Evolutionary conservation across 2,329 filamentous ascomycete species (phyloP).

Genomic region (Capronia coronata): DNA sequence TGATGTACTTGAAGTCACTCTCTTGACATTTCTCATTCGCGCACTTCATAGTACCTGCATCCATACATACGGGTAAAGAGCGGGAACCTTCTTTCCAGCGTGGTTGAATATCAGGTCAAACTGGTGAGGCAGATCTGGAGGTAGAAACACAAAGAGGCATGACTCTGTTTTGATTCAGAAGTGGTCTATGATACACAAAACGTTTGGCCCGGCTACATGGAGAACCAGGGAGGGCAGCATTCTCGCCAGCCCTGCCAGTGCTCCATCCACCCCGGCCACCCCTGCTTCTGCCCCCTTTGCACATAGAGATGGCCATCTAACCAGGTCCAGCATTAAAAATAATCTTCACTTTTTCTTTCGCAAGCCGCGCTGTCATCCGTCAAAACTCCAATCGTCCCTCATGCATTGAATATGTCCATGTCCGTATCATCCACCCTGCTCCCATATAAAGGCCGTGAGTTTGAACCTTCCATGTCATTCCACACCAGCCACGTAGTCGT

Average conservation of each 20-base stretch:
- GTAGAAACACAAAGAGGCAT: too few species aligned
- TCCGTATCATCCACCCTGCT: constrained; percentile 7
- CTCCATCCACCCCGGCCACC: too few species aligned
- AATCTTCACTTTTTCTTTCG: constrained; percentile 9
- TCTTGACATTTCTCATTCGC: too few species aligned
- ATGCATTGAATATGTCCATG: constrained; percentile 18
- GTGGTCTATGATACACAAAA: constrained; percentile 16
- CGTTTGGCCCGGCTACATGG: neutral
- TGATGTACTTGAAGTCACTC: too few species aligned
- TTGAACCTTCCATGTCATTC: neutral
- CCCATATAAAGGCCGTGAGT: constrained; percentile 3
- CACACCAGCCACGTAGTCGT: constrained; percentile 5
- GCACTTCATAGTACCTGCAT: too few species aligned
- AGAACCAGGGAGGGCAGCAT: neutral
- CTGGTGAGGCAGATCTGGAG: too few species aligned
- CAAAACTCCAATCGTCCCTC: constrained; percentile 23
- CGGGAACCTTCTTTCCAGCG: too few species aligned
- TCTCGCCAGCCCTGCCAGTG: too few species aligned
- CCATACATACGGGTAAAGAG: too few species aligned
- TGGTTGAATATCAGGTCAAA: too few species aligned
- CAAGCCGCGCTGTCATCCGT: constrained; percentile 2
- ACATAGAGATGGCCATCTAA: neutral
- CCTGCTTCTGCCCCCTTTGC: neutral
- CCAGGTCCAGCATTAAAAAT: constrained; percentile 17
- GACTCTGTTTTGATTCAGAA: constrained; percentile 2